phyloP scores from a whole-genome alignment of 2,329 filamentous ascomycete species.

The Aureobasidium sp. region DNA sequence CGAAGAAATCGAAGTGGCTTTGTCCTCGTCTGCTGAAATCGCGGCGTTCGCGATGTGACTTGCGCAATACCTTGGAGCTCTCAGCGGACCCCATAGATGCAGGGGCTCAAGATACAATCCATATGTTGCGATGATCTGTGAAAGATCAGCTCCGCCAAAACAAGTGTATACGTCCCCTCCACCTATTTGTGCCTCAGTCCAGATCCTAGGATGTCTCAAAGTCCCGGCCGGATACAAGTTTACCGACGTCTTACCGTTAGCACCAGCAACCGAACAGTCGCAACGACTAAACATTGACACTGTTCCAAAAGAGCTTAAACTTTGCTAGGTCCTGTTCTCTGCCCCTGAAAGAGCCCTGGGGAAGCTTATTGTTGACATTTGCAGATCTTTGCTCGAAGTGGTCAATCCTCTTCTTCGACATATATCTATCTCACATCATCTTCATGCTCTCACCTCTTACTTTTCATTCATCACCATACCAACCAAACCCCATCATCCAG shows the following conservation, averaged over 20 bases:
- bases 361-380: slow-evolving; percentile 4
- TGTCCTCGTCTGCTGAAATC: neutral
- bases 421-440: slow-evolving; percentile 7
- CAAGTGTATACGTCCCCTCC: neutral
- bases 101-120: neutral
- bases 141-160: neutral
- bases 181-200: neutral
- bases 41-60: neutral
- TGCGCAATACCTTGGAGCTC: neutral
- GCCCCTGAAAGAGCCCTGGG: neutral
- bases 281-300: slow-evolving; percentile 7
- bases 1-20: neutral
- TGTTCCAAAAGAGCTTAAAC: slow-evolving; percentile 5
- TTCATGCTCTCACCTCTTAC: neutral
- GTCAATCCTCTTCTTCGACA: neutral
- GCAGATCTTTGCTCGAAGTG: neutral
- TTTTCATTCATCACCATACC: neutral
- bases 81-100: neutral
- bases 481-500: neutral
- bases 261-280: slow-evolving; percentile 1
- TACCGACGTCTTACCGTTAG: slow-evolving; percentile 6
- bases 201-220: neutral
- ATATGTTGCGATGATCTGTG: neutral
- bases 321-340: neutral
- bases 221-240: neutral